Base-by-base conservation (phyloP, 164 flowering plant genomes). In the Pachysandra terminalis region DNA sequence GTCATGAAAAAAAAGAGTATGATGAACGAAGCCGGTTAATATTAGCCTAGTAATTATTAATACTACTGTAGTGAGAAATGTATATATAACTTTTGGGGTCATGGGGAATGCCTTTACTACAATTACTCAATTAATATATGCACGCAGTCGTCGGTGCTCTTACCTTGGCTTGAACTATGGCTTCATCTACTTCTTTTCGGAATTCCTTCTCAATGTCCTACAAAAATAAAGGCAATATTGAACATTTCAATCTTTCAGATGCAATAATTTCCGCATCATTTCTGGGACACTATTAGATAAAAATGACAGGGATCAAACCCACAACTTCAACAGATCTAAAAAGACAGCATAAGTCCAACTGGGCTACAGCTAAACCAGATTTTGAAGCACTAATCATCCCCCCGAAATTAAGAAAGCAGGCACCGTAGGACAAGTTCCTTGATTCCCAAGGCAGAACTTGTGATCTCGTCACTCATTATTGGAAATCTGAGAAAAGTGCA, bases 91-190 rank as follows among this genome's bases (percentile, higher is more conserved):
- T 10, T 19, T 41, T 45, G 14, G 23, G 7, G 2, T 5, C 12
- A 41, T 12, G 23, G 9, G 0, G 19, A 40, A 23, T 3, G 28
- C 0, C 25, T 67, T 2, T 19, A 7, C 25, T 19, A 60, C 1
- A 21, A 52, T 54, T 45, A 56, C 6, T 13, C 4, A 15, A 45
- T 40, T 3, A 45, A 45, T 45, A 15, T 45, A 45, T 45, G 51
- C 15, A 3, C 10, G 51, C 51, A 45, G 9, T 1, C 10, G 37
- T 32, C 52, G 23, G 54, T 73, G n/a, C n/a, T 65, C 79, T 73
- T 63, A 93, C 99, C 96, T 96, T 96, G 51, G 99, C 99, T 82
- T 84, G 35, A 14, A 95, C 97, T 81, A 96, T 86, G 68, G 99
- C 98, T 48, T 85, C 96, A 81, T 96, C 99, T 22, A 96, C 97